Evolutionary conservation across 768 basidiomycete genomes (phyloP), one percentile per base, ranked within the genome.

Genomic region (Psilocybe subaeruginosa): DNA sequence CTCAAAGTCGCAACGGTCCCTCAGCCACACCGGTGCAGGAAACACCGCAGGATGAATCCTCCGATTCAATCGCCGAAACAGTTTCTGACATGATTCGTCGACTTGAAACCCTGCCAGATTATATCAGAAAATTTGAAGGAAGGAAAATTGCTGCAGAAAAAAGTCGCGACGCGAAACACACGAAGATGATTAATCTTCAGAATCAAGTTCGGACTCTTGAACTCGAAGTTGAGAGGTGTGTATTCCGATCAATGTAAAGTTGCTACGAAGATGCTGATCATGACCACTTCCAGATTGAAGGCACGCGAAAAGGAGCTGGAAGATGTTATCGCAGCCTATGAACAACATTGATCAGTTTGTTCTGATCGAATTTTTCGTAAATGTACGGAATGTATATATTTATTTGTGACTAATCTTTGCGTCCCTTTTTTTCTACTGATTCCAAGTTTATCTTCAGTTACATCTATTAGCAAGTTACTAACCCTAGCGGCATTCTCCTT

Each of bases 81-180:
- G 59, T 69, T n/a, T 56, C 59, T 4, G 56, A 49, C 11, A 60
- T 67, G 49, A 23, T 69, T 8, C n/a, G 43, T 4, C 41, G 47
- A 23, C 59, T 68, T 16, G 56, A 30, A 5, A 47, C 53, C 23
- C 14, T 65, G 8, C 63, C 69, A 16, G 65, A 62, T 1, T 64
- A 69, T 27, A 58, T 73, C 14, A 65, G 65, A 14, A 69, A 69
- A 43, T 61, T 73, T 17, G 70, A 71, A 31, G 61, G 66, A 46
- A 61, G 58, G 46, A 61, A 60, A 49, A 39, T 63, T 8, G 72
- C 70, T 1, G 65, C 67, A 45, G 65, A 66, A 19, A n/a, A 37
- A 53, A 68, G 66, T 41, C 59, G 61, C 33, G 65, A 69, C 33
- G 63, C 63, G 11, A 67, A 66, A 50, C 56, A 56, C 1, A 58